Base-by-base conservation (phyloP, 2,329 filamentous ascomycete species). In the Aureobasidium namibiae region DNA sequence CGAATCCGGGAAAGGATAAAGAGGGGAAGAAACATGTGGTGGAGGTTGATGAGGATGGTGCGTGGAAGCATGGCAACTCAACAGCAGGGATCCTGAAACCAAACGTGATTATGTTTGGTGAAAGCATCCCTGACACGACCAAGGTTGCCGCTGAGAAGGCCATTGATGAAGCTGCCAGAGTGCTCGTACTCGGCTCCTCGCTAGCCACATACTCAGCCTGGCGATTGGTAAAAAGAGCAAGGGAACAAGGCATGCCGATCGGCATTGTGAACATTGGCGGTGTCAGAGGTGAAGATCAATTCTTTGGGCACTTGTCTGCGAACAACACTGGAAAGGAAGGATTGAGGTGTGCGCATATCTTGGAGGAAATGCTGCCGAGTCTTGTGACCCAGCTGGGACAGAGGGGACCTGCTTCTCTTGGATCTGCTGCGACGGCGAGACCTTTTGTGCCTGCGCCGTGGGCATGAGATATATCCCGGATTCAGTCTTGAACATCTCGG, bases 121-220 rank as follows among this genome's bases (percentile, higher is more conserved):
- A 97, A 73, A 92, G 84, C 61, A 95, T 97, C 52, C 78, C 82
- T 0, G 72, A 75, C 1, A 67, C 74, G 1, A 85, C 92, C 36
- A 96, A 95, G 71, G 72, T 76, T 1, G 85, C 84, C 0, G 92
- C 92, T 1, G 92, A 97, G 69, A 75, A 83, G 29, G 88, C 88
- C 13, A 84, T 97, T 52, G 89, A 96, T 67, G 80, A 81, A 29
- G 88, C 90, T 1, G 85, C 84, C 6, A 83, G 84, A 61, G 73
- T 97, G 36, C 77, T 97, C 23, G 82, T 97, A 9, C 72, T 97
- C 16, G 94, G 92, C 4, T 96, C 90, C 36, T 96, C 90, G 62
- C 80, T 97, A 49, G 94, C 94, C 6, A 97, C 94, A 0, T 97
- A 95, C 72, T 96, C 91, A 11, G 94, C 94, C 0, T 99, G 91